These are phyloP conservation scores for Calonectria pteridis DNA, from an alignment of 2,329 filamentous ascomycete species.

Conservation along the genomic window DNA sequence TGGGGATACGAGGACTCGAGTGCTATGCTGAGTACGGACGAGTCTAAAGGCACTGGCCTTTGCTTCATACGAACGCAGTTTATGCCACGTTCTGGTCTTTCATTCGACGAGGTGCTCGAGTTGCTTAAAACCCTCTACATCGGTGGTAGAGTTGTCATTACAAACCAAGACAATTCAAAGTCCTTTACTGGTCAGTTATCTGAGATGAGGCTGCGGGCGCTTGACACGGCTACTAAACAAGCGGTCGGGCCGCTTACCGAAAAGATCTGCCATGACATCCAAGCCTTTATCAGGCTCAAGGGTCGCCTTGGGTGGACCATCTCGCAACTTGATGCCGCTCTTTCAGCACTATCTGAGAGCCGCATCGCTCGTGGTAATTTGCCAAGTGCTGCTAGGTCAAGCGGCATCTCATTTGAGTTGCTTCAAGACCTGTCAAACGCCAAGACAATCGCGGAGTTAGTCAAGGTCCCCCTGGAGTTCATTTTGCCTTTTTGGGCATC, in stretches of 20 bases:
- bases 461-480: neutral
- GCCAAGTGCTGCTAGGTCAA: neutral
- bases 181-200: neutral
- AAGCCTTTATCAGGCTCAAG: neutral
- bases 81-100: neutral
- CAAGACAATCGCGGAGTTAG: neutral
- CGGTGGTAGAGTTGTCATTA: neutral
- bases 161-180: neutral
- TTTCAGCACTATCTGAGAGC: neutral
- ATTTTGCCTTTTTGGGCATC: neutral
- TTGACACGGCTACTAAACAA: neutral
- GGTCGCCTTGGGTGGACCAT: neutral
- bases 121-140: neutral
- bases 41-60: neutral
- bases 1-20: neutral
- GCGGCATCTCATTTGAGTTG: neutral
- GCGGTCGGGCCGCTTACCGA: neutral
- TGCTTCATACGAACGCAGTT: neutral
- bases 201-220: neutral
- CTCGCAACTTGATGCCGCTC: neutral
- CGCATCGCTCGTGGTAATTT: neutral
- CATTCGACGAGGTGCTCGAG: neutral
- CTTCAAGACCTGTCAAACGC: neutral
- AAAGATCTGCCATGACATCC: neutral
- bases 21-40: neutral